A percentile compares a stretch with the other conserved stretches of the same genome.
Evolutionary conservation across 176 grass and related monocot species (phyloP).

Genomic region (Oryza rufipogon): DNA sequence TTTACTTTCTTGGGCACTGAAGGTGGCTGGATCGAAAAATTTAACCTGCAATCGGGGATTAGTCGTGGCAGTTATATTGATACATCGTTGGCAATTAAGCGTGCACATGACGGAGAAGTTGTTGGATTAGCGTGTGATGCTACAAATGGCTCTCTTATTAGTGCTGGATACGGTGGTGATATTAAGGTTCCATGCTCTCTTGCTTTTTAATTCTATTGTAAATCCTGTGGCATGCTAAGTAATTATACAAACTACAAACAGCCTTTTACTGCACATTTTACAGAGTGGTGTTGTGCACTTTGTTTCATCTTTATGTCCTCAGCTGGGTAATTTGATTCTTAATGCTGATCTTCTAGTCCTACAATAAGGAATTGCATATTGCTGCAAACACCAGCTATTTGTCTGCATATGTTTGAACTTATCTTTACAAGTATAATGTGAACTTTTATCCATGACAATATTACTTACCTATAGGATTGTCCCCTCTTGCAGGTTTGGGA

Average conservation of each 20-base stretch:
- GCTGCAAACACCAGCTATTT: neutral
- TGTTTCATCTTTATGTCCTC: constrained; percentile 11
- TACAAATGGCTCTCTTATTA: constrained; percentile 84
- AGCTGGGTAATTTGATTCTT: neutral
- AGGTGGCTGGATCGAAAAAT: constrained; percentile 94
- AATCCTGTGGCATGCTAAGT: constrained; percentile 13
- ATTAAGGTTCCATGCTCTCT: constrained; percentile 66
- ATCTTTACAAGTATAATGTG: neutral
- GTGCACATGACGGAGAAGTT: constrained; percentile 86
- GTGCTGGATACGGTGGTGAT: constrained; percentile 85
- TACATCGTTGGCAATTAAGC: constrained; percentile 49
- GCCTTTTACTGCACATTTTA: neutral
- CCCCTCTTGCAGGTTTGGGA: constrained; percentile 69
- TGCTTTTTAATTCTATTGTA: neutral
- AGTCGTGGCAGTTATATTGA: constrained; percentile 82
- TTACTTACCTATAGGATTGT: constrained; percentile 34
- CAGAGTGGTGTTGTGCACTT: neutral
- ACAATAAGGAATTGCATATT: constrained; percentile 27
- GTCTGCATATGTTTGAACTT: neutral
- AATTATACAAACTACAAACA: neutral
- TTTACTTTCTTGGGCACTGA: constrained; percentile 87
- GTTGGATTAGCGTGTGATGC: constrained; percentile 92
- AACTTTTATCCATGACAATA: neutral
- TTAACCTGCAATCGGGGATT: constrained; percentile 93
- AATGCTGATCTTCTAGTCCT: constrained; percentile 16